phyloP scores from a whole-genome alignment of 2,329 filamentous ascomycete species.

The Paraphaeosphaeria minitans region DNA sequence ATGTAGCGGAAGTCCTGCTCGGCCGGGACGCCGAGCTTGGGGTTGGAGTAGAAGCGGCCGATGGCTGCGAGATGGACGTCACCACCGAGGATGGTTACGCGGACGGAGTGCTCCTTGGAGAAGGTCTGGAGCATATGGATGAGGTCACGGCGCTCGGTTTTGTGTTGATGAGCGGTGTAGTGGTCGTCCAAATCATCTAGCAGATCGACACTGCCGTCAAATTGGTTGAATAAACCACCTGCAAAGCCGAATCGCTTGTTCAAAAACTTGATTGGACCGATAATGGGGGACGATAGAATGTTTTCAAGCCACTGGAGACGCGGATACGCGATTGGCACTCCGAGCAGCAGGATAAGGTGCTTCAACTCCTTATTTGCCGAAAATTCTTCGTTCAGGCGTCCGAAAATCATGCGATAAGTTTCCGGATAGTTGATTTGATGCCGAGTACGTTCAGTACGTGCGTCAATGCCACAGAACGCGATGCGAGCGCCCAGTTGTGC shows the following conservation, averaged over 20 bases:
- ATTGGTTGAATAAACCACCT: constrained; percentile 87
- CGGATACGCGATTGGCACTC: constrained; percentile 71
- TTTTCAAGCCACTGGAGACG: constrained; percentile 97
- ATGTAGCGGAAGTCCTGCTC: constrained; percentile 68
- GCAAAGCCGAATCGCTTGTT: constrained; percentile 89
- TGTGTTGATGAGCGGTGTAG: constrained; percentile 91
- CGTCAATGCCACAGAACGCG: constrained; percentile 65
- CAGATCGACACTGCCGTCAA: constrained; percentile 76
- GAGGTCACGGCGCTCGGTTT: constrained; percentile 79
- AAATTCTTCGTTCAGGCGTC: constrained; percentile 59
- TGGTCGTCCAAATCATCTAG: constrained; percentile 70
- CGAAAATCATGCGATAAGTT: constrained; percentile 66
- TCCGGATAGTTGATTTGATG: constrained; percentile 88
- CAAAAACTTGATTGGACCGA: constrained; percentile 85
- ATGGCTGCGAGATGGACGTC: constrained; percentile 68
- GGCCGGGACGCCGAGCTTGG: constrained; percentile 60
- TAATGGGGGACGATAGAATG: constrained; percentile 81
- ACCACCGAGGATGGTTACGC: constrained; percentile 66
- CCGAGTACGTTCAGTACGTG: constrained; percentile 76
- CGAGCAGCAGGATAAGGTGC: constrained; percentile 67
- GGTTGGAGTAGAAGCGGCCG: constrained; percentile 68
- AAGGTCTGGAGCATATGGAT: constrained; percentile 68
- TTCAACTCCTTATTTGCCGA: constrained; percentile 61
- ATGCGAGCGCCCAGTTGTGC: constrained; percentile 69
- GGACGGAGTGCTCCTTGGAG: constrained; percentile 60